These are phyloP conservation scores for Cladosporium sp. DNA, from an alignment of 2,329 filamentous ascomycete species.

Conservation along the genomic window DNA sequence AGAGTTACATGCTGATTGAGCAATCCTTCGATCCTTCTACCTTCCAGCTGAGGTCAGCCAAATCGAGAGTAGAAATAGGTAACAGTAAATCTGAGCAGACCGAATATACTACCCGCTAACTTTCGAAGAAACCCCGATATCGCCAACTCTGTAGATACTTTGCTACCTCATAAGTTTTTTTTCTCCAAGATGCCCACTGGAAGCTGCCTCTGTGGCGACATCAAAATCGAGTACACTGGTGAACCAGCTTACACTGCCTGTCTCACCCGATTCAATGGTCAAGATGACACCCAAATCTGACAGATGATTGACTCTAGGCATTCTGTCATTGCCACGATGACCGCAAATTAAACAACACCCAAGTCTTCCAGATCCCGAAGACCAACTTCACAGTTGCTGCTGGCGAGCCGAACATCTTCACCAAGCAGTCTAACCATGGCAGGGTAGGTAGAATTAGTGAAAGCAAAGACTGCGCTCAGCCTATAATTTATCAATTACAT, in stretches of 20 bases:
- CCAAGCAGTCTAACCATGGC: not conserved
- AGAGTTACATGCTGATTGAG: not conserved
- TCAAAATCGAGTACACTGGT: not conserved
- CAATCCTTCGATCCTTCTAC: not conserved
- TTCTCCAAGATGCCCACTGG: not conserved
- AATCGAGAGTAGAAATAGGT: not conserved
- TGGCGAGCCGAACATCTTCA: not conserved
- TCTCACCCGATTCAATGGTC: not conserved
- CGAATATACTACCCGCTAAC: not conserved
- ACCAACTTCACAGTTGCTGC: not conserved
- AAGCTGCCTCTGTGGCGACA: not conserved
- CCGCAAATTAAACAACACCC: not conserved
- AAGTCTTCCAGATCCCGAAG: not conserved
- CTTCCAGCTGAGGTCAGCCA: not conserved
- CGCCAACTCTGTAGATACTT: not conserved
- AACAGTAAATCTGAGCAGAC: not conserved
- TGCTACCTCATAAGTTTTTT: not conserved
- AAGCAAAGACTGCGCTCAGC: too few relatives aligned
- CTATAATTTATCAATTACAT: too few relatives aligned
- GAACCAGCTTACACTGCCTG: not conserved
- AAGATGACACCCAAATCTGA: not conserved
- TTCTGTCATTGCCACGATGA: not conserved
- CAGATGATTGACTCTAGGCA: not conserved
- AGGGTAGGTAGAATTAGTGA: not conserved
- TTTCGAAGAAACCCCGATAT: not conserved